Percentiles rank a stretch among this genome's conserved stretches.
Evolutionary conservation across 116 monocot species (phyloP).

Genomic region (Zostera marina): DNA sequence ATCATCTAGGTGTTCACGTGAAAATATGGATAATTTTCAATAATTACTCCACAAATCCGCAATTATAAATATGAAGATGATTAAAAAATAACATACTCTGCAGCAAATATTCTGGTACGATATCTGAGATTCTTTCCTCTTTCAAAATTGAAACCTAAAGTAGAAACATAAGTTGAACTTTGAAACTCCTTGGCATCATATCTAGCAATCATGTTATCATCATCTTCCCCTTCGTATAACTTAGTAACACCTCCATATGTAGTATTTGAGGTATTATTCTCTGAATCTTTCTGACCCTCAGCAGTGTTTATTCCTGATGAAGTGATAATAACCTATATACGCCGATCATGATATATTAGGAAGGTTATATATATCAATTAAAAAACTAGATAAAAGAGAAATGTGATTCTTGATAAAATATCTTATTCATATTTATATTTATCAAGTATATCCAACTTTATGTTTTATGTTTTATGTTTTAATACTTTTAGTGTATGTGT

Average conservation of each 20-base stretch:
- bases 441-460: too few relatives aligned
- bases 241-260: constrained; percentile 25
- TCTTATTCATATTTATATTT: too few relatives aligned
- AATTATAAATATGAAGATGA: not conserved
- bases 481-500: too few relatives aligned
- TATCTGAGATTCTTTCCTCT: constrained; percentile 80
- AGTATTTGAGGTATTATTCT: constrained; percentile 13
- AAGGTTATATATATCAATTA: not conserved
- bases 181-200: constrained; percentile 17
- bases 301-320: constrained; percentile 25
- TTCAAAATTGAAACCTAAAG: constrained; percentile 17
- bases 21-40: too few relatives aligned
- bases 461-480: too few relatives aligned
- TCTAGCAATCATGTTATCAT: constrained; percentile 77
- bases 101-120: constrained; percentile 84
- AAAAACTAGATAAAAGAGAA: not conserved
- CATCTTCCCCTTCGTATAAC: constrained; percentile 53
- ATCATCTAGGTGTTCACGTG: too few relatives aligned
- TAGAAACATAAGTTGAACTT: constrained; percentile 12
- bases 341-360: not conserved
- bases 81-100: constrained; percentile 53
- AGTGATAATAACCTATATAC: constrained; percentile 61
- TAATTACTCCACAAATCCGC: too few relatives aligned
- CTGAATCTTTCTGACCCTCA: constrained; percentile 11
- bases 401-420: too few relatives aligned